Base-by-base conservation (phyloP, 768 basidiomycete species). In the Suillus weaverae region DNA sequence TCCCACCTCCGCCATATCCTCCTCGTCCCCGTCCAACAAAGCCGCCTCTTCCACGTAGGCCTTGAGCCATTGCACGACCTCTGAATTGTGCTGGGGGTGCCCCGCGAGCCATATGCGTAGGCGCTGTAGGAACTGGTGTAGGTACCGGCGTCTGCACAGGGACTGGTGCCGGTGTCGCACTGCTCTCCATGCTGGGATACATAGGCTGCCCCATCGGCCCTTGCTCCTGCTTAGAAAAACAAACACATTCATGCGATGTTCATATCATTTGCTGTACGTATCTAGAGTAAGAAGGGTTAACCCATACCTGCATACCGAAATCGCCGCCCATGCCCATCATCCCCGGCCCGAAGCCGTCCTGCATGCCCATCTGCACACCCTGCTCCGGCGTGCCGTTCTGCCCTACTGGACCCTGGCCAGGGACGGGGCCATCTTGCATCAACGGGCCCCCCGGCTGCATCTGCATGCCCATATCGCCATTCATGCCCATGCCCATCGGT, bases 241-340 rank as follows among this genome's bases (percentile, higher is more conserved):
- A 33, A 48, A 68, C 67, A 75, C 66, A 62, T 60, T 66, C 68
- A 69, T 68, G 68, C 57, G 67, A 72, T 73, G 60, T 64, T 70
- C 71, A 77, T 71, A 75, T 71, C 76, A 77, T 74, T 76, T 74
- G 76, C 72, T 77, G 76, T 73, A 71, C 75, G 77, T 71, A 72
- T 65, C 68, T 70, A 71, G 69, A 65, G 54, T 72, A 76, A 70
- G 72, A 67, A 50, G 67, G 63, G 69, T 69, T 70, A 56, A 69
- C 53, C 76, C 86, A 66, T 70, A 91, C 91, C 89, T 91, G 90
- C 82, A 90, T 89, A 66, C 80, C 85, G 71, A 84, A 92, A 62
- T 92, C 90, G 5, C 82, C 82, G 56, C 82, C 83, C 83, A 89
- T 87, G 4, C 84, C 83, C 85, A 92, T 89, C 85, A 87, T 87